phyloP scores from a whole-genome alignment of 495 filamentous ascomycete genomes.

The Neurospora sp. region DNA sequence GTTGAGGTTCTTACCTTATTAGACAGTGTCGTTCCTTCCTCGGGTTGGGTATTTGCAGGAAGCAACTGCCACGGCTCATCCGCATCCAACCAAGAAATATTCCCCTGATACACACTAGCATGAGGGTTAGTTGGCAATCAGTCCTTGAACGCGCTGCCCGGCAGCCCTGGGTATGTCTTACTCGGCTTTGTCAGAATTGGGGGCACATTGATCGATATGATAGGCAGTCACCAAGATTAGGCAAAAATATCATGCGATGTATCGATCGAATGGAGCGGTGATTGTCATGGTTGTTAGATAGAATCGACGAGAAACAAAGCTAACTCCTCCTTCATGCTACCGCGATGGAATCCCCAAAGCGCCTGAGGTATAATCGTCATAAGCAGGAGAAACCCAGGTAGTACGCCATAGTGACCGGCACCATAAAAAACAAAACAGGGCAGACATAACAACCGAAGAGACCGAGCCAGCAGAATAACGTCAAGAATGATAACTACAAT shows the following conservation, averaged over 20 bases:
- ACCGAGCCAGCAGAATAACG: neutral
- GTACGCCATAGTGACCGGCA: neutral
- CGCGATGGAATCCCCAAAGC: neutral
- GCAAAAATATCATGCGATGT: neutral
- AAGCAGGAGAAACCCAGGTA: neutral
- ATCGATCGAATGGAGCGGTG: neutral
- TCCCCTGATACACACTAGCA: neutral
- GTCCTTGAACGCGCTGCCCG: neutral
- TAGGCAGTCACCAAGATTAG: neutral
- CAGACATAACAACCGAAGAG: neutral
- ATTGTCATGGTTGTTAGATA: neutral
- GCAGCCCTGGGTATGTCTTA: neutral
- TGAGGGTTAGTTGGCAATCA: neutral
- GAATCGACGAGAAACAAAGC: neutral
- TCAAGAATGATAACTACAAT: neutral
- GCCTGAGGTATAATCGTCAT: neutral
- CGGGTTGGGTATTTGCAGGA: neutral
- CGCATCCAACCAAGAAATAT: neutral
- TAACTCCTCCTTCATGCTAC: neutral
- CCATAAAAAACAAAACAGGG: neutral
- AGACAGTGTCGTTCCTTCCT: neutral
- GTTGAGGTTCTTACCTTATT: neutral
- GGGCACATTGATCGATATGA: neutral
- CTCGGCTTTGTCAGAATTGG: neutral
- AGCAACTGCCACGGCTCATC: neutral